Conservation (phyloP, 331 rosid genomes). For the Quercus tomentella region DNA sequence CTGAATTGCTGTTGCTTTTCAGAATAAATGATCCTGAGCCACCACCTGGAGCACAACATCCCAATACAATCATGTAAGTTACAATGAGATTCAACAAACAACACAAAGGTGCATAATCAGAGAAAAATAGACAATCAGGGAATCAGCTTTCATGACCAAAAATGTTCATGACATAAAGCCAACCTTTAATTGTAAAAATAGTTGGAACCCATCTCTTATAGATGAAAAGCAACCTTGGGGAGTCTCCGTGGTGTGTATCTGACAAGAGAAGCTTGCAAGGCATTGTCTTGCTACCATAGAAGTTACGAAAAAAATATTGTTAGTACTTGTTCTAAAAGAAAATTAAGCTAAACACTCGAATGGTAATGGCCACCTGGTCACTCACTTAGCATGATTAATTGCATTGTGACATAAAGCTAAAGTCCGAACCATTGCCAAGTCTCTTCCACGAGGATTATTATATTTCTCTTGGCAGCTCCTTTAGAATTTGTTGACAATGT, state of each 20-base stretch:
- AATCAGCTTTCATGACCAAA: background rate
- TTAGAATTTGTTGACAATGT: background rate
- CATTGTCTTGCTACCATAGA: slow-evolving; percentile 47
- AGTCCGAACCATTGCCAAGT: slow-evolving; percentile 80
- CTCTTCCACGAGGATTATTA: slow-evolving; percentile 66
- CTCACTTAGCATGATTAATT: slow-evolving; percentile 69
- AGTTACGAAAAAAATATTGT: slow-evolving; percentile 1
- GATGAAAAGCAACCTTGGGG: slow-evolving; percentile 77
- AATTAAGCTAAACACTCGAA: background rate
- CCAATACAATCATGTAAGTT: background rate
- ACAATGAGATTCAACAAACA: background rate
- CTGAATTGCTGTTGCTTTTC: slow-evolving; percentile 32
- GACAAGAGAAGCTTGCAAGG: slow-evolving; percentile 77
- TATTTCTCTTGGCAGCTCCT: slow-evolving; percentile 79
- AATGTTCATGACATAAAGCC: background rate
- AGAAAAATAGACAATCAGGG: background rate
- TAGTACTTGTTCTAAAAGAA: background rate
- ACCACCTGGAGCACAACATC: slow-evolving; percentile 47
- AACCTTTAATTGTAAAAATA: slow-evolving; percentile 71
- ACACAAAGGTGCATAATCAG: background rate
- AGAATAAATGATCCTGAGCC: slow-evolving; percentile 56
- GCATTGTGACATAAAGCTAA: slow-evolving; percentile 84
- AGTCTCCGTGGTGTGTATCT: slow-evolving; percentile 76
- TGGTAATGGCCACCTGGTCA: background rate
- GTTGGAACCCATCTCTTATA: slow-evolving; percentile 87